A percentile compares a stretch with the other conserved stretches of the same genome.
Conservation (phyloP, 768 basidiomycete genomes). For the Boletus coccyginus region DNA sequence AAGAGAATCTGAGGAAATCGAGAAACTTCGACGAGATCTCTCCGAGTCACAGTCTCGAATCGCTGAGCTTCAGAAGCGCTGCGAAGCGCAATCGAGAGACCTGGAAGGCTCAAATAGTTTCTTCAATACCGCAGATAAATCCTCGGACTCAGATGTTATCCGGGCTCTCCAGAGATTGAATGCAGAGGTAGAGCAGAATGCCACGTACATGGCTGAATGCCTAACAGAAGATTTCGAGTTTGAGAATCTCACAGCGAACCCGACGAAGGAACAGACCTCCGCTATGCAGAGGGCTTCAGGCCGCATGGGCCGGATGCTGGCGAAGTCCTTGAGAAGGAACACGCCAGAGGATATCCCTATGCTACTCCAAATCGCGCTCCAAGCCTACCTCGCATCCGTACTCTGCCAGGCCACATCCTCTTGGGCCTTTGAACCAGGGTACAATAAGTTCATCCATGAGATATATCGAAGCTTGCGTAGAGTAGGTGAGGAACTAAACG, state of each 20-base stretch:
- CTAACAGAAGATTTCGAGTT: conserved; percentile 2
- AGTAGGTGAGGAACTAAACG: neutral
- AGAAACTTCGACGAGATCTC: conserved; percentile 7
- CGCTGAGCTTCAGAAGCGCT: conserved; percentile 4
- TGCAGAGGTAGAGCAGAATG: conserved; percentile 9
- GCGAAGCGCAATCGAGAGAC: conserved; percentile 7
- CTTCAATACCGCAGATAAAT: conserved; percentile 7
- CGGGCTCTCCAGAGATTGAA: conserved; percentile 7
- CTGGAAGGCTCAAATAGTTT: conserved; percentile 9
- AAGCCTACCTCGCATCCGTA: conserved; percentile 4
- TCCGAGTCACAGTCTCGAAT: neutral
- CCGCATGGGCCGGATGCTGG: neutral
- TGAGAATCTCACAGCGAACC: neutral
- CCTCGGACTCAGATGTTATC: conserved; percentile 10
- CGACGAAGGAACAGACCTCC: neutral
- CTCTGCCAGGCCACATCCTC: conserved; percentile 1
- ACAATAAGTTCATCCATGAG: conserved; percentile 4
- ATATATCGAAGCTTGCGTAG: conserved; percentile 8
- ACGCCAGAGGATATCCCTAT: conserved; percentile 2
- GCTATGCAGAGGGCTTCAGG: neutral
- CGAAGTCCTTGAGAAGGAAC: neutral
- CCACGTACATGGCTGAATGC: conserved; percentile 9
- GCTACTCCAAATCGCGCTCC: conserved; percentile 10
- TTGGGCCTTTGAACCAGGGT: conserved; percentile 4
- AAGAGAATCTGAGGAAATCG: neutral